Evolutionary conservation across 129 eudicot species (phyloP).

Genomic region (Mikania micrantha): DNA sequence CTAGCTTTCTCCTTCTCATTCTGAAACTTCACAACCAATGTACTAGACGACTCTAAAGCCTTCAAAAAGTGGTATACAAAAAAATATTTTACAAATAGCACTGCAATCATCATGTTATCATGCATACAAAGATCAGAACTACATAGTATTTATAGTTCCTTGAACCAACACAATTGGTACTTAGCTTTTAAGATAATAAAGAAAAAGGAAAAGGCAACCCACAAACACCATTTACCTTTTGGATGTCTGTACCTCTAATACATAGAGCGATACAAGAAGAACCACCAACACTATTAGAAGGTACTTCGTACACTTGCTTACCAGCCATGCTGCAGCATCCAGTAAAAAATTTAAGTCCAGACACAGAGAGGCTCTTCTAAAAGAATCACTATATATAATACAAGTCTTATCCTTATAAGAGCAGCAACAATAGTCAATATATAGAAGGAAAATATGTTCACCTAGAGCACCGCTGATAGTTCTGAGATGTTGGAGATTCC

Average conservation of each 20-base stretch:
- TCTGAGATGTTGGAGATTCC: constrained; percentile 63
- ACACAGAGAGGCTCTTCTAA: background rate
- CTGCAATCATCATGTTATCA: background rate
- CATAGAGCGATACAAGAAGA: constrained; percentile 69
- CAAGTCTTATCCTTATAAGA: constrained; percentile 13
- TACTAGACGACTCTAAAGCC: constrained; percentile 88
- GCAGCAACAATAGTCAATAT: constrained; percentile 7
- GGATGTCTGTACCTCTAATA: constrained; percentile 76
- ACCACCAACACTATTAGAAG: constrained; percentile 86
- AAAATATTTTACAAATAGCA: constrained; percentile 2
- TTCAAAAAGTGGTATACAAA: constrained; percentile 18
- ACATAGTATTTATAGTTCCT: background rate
- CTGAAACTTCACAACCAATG: constrained; percentile 63
- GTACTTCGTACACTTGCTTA: constrained; percentile 88
- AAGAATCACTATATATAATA: background rate
- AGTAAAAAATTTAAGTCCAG: constrained; percentile 4
- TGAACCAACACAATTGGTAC: background rate
- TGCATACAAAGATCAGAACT: background rate
- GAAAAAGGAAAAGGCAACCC: background rate
- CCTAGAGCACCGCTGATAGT: constrained; percentile 83
- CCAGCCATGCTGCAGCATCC: constrained; percentile 64
- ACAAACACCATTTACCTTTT: constrained; percentile 51
- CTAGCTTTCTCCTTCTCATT: constrained; percentile 69
- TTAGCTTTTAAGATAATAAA: constrained; percentile 4
- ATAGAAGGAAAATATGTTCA: constrained; percentile 15